Conservation (phyloP, 768 basidiomycete genomes). For the Trametes cingulata region DNA sequence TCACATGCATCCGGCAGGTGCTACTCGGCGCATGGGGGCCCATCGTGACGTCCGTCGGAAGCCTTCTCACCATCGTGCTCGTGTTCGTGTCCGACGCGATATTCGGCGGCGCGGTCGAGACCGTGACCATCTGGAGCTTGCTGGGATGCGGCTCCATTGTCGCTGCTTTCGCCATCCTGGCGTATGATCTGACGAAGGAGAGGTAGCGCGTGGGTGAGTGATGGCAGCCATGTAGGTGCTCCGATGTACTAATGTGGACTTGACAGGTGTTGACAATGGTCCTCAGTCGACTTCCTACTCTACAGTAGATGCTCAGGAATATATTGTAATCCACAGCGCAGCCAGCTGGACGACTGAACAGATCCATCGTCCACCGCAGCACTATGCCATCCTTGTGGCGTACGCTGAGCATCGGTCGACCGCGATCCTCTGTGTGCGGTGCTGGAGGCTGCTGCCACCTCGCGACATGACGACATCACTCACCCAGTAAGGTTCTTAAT, state of each 20-base stretch:
- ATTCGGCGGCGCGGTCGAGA: constrained; percentile 62
- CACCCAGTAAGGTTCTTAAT: neutral
- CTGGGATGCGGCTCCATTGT: constrained; percentile 80
- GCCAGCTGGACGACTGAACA: too few relatives aligned
- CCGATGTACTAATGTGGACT: neutral
- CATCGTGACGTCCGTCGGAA: constrained; percentile 84
- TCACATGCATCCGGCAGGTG: constrained; percentile 45
- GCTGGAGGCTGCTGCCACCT: neutral
- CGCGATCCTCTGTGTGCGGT: neutral
- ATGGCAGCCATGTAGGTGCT: neutral
- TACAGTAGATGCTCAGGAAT: too few relatives aligned
- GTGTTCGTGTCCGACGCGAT: constrained; percentile 78
- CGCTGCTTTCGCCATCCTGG: constrained; percentile 78
- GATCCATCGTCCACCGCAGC: too few relatives aligned
- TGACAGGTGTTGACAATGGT: neutral
- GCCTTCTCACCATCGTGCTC: constrained; percentile 91
- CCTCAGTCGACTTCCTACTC: too few relatives aligned
- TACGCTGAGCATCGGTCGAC: too few relatives aligned
- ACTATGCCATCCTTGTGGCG: too few relatives aligned
- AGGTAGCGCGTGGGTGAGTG: constrained; percentile 3
- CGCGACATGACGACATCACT: neutral
- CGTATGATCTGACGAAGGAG: constrained; percentile 56
- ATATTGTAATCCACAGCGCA: too few relatives aligned
- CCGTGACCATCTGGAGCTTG: constrained; percentile 70
- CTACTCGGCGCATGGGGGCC: constrained; percentile 87